Evolutionary conservation across 768 basidiomycete genomes (phyloP).

Genomic region (Pisolithus orientalis): DNA sequence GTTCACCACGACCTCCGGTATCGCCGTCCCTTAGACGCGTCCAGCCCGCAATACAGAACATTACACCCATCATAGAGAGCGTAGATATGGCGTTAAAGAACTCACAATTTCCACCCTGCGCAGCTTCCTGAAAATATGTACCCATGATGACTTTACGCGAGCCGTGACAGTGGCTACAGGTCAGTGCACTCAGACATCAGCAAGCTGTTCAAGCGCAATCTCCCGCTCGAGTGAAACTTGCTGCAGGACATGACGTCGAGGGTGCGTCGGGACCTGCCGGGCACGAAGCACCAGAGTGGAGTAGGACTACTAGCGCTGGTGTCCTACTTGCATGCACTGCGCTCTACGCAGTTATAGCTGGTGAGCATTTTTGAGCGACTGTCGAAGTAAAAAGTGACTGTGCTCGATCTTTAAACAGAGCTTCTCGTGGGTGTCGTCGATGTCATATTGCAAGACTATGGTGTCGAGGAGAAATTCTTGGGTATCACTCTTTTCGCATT

Average conservation of each 20-base stretch:
- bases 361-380: conserved; percentile 38
- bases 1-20: conserved; percentile 17
- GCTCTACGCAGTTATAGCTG: conserved; percentile 92
- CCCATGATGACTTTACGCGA: conserved; percentile 84
- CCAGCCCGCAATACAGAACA: conserved; percentile 29
- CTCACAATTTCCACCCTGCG: conserved; percentile 35
- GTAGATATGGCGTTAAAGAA: conserved; percentile 74
- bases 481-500: conserved; percentile 95
- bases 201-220: conserved; percentile 44
- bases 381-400: background rate
- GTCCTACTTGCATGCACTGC: conserved; percentile 87
- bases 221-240: conserved; percentile 40
- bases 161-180: conserved; percentile 93
- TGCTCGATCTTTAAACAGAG: conserved; percentile 44
- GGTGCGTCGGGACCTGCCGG: conserved; percentile 63
- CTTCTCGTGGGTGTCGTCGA: conserved; percentile 94
- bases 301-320: conserved; percentile 79
- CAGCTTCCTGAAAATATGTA: conserved; percentile 62
- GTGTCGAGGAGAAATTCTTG: conserved; percentile 96
- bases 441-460: conserved; percentile 81
- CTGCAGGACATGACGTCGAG: conserved; percentile 34
- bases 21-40: conserved; percentile 48
- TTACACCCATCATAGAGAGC: conserved; percentile 67
- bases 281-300: conserved; percentile 97
- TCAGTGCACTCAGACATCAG: conserved; percentile 82